Conservation (phyloP, 2,329 filamentous ascomycete genomes). For the Apiospora hydei region DNA sequence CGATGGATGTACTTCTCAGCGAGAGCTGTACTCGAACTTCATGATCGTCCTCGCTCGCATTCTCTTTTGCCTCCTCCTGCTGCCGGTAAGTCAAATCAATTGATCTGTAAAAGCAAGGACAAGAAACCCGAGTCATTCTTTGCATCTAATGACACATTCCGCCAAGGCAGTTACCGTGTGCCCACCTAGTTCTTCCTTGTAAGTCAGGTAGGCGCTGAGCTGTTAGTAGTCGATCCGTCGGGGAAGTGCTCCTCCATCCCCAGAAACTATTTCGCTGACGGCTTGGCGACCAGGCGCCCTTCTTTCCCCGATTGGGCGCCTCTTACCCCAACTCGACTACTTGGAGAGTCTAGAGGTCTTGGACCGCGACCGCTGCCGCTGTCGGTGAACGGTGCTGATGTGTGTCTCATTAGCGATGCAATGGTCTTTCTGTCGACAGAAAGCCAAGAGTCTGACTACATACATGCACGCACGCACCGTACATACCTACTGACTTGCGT, state of each 20-base stretch:
- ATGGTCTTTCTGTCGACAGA: not conserved
- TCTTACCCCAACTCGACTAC: conserved; percentile 11
- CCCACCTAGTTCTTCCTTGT: not conserved
- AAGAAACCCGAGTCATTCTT: conserved; percentile 7
- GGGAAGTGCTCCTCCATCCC: conserved; percentile 16
- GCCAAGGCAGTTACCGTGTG: conserved; percentile 6
- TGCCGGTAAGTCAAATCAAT: conserved; percentile 2
- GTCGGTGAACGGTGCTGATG: conserved; percentile 6
- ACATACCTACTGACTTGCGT: not conserved
- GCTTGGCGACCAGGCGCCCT: conserved; percentile 5
- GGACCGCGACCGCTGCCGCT: conserved; percentile 1
- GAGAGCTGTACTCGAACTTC: not conserved
- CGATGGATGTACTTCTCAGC: not conserved
- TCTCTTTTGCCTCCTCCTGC: not conserved
- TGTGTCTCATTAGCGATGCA: not conserved
- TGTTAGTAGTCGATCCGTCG: conserved; percentile 17
- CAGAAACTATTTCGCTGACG: conserved; percentile 13
- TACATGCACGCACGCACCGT: not conserved
- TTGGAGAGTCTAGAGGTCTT: not conserved
- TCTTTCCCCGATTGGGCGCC: conserved; percentile 14
- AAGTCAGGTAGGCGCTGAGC: not conserved
- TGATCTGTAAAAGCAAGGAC: not conserved
- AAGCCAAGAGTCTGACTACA: not conserved
- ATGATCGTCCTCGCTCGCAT: not conserved
- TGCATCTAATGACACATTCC: not conserved